These are phyloP conservation scores for Papiliotrema fonsecae DNA, from an alignment of 1,284 basidiomycete species.

Conservation along the genomic window DNA sequence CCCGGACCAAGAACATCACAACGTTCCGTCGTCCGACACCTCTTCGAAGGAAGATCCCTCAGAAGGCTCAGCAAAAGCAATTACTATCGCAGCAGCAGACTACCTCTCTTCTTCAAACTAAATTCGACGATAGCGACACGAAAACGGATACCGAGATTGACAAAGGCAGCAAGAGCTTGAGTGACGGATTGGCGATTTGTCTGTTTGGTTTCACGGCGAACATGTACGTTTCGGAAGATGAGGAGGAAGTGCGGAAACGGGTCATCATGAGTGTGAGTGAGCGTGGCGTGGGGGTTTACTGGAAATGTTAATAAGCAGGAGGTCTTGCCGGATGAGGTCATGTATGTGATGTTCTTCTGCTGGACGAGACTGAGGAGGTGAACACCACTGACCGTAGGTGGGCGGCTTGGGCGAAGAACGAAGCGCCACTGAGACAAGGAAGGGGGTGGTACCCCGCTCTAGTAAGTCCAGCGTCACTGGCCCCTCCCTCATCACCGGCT, in stretches of 20 bases:
- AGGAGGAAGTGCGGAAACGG: slow-evolving; percentile 33
- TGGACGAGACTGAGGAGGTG: background rate
- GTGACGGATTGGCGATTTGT: slow-evolving; percentile 29
- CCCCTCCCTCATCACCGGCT: too few species aligned
- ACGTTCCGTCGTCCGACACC: background rate
- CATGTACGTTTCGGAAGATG: slow-evolving; percentile 35
- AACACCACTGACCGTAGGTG: slow-evolving; percentile 24
- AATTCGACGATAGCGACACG: background rate
- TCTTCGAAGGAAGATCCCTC: background rate
- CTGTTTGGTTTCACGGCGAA: slow-evolving; percentile 19
- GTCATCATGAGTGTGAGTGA: slow-evolving; percentile 40
- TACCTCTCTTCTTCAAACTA: too few species aligned
- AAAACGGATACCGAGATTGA: background rate
- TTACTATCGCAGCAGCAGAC: too few species aligned
- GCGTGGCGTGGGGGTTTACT: background rate
- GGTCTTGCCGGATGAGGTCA: slow-evolving; percentile 36
- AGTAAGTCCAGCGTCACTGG: too few species aligned
- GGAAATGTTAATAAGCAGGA: slow-evolving; percentile 20
- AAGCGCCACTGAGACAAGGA: slow-evolving; percentile 39
- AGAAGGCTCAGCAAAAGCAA: too few species aligned
- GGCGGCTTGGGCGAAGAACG: slow-evolving; percentile 40
- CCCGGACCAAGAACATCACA: background rate
- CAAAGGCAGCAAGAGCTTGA: background rate
- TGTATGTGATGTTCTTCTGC: slow-evolving; percentile 14
- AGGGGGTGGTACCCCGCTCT: slow-evolving; percentile 41